Evolutionary conservation across 257 asterid species (phyloP).

Genomic region (Parsonsia alboflavescens): DNA sequence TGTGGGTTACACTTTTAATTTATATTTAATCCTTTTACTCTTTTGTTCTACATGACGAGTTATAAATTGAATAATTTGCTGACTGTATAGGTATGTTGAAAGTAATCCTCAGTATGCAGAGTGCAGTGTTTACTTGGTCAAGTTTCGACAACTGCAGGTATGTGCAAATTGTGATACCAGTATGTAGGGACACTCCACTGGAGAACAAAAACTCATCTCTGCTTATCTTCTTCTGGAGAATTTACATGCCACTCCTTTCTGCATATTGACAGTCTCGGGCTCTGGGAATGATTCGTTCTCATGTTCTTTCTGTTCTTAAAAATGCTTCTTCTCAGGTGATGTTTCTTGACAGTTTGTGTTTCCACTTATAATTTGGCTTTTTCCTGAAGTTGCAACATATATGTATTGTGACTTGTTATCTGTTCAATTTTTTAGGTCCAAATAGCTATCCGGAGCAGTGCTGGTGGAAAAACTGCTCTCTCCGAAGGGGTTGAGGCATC

Average conservation of each 20-base stretch:
- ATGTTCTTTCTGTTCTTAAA: constrained; percentile 75
- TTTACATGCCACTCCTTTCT: constrained; percentile 1
- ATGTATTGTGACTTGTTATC: neutral
- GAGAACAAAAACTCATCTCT: neutral
- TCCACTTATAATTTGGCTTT: constrained; percentile 8
- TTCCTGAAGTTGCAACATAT: neutral
- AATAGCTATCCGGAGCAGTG: constrained; percentile 71
- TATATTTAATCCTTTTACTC: neutral
- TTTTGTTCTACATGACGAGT: constrained; percentile 10
- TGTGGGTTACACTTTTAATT: neutral
- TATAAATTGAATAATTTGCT: neutral
- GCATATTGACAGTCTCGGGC: constrained; percentile 77
- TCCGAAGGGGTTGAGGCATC: constrained; percentile 98
- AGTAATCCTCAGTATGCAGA: constrained; percentile 97
- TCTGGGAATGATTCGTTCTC: constrained; percentile 91
- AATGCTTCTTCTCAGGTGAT: constrained; percentile 89
- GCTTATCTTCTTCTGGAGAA: constrained; percentile 1
- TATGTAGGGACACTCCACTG: neutral
- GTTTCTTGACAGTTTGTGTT: constrained; percentile 17
- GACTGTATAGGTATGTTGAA: constrained; percentile 75
- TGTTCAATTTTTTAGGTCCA: constrained; percentile 46
- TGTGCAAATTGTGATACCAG: constrained; percentile 13
- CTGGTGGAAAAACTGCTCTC: constrained; percentile 61
- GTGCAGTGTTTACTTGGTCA: constrained; percentile 94
- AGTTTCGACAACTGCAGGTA: constrained; percentile 99